phyloP scores from a whole-genome alignment of 2,329 filamentous ascomycete species.

The Epichloe typhina region DNA sequence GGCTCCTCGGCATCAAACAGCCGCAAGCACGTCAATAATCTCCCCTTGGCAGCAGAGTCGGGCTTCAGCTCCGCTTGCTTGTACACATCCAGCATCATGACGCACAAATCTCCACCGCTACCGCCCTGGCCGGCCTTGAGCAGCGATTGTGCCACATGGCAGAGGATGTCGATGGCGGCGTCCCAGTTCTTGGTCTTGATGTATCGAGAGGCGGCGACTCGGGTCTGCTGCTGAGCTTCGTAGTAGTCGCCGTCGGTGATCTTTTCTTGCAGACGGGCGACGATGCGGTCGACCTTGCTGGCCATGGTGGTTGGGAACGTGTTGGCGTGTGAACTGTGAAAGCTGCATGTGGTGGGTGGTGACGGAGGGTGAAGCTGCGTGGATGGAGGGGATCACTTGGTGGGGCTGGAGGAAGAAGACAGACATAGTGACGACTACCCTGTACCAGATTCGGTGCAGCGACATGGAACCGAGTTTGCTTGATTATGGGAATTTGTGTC shows the following conservation, averaged over 20 bases:
- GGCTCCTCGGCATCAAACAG: constrained; percentile 76
- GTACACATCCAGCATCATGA: constrained; percentile 84
- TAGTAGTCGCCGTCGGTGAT: constrained; percentile 90
- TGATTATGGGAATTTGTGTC: too few species aligned
- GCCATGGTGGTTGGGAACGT: constrained; percentile 17
- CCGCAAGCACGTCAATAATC: constrained; percentile 64
- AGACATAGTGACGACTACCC: too few species aligned
- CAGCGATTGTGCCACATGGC: constrained; percentile 69
- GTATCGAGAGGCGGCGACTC: constrained; percentile 87
- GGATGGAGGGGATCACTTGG: too few species aligned
- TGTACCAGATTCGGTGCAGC: too few species aligned
- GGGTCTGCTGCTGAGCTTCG: constrained; percentile 96
- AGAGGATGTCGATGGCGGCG: constrained; percentile 77
- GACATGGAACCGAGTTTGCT: too few species aligned
- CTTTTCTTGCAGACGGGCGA: constrained; percentile 62
- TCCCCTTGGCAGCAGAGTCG: constrained; percentile 60
- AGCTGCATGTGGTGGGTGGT: too few species aligned
- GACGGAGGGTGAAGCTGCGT: too few species aligned
- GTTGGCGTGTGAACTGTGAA: too few species aligned
- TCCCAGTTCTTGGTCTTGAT: constrained; percentile 76
- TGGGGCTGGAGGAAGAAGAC: too few species aligned
- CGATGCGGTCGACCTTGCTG: constrained; percentile 35
- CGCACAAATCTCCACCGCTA: constrained; percentile 78
- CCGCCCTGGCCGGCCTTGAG: constrained; percentile 88
- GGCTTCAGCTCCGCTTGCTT: constrained; percentile 70